A percentile compares a stretch with the other conserved stretches of the same genome.
phyloP scores from a whole-genome alignment of 1,139 yeast species.

The Blastobotrys niveus region DNA sequence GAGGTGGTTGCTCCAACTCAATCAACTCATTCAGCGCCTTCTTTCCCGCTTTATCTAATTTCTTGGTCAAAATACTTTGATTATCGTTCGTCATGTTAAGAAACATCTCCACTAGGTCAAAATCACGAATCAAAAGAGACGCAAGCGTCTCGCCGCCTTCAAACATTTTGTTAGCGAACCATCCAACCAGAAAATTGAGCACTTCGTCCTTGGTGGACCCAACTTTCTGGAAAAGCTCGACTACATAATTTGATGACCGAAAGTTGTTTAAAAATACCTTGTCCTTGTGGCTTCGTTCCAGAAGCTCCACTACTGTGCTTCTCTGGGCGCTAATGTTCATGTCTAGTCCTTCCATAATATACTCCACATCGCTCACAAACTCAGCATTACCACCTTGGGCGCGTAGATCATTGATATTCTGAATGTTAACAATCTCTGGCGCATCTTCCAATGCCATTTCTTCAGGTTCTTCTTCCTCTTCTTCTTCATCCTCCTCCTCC shows the following conservation, averaged over 20 bases:
- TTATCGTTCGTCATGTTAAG: constrained; percentile 20
- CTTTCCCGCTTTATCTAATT: constrained; percentile 14
- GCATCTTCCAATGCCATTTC: neutral
- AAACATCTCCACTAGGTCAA: constrained; percentile 17
- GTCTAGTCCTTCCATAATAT: constrained; percentile 36
- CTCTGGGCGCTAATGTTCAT: constrained; percentile 12
- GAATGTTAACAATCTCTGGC: constrained; percentile 12
- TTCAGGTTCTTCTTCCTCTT: constrained; percentile 7
- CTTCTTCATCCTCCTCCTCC: constrained; percentile 7
- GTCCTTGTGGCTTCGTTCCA: constrained; percentile 24
- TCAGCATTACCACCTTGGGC: constrained; percentile 37
- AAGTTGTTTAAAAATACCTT: constrained; percentile 24
- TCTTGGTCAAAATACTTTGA: constrained; percentile 17
- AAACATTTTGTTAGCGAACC: constrained; percentile 11
- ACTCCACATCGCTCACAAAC: constrained; percentile 34
- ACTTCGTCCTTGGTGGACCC: constrained; percentile 12
- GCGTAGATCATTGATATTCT: constrained; percentile 34
- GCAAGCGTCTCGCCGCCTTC: constrained; percentile 19
- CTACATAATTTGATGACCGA: constrained; percentile 21
- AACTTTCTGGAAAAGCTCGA: constrained; percentile 18
- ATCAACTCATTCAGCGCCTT: constrained; percentile 16
- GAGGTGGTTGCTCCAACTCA: constrained; percentile 1
- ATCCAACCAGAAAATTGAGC: constrained; percentile 7
- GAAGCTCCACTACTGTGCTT: constrained; percentile 28
- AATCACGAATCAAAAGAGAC: constrained; percentile 13